Conservation (phyloP, 176 grass and related monocot species). For the Alloteropsis semialata region DNA sequence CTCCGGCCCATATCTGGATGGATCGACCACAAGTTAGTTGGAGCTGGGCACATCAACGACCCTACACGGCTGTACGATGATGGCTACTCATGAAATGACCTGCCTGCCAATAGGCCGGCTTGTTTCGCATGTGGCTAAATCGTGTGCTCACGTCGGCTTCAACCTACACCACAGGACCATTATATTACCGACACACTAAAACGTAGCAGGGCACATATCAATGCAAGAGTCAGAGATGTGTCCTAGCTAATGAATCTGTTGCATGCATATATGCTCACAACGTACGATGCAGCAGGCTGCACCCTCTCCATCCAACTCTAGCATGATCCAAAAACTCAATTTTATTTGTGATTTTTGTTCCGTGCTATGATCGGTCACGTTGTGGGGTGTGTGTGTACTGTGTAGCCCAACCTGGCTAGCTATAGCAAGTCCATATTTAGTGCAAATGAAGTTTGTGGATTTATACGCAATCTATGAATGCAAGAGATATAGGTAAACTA, state of each 20-base stretch:
- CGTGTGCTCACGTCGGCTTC: background rate
- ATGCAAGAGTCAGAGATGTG: too few species aligned
- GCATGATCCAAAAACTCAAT: background rate
- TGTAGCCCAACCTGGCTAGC: background rate
- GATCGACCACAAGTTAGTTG: constrained; percentile 12
- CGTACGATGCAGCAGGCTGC: too few species aligned
- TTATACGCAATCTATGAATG: too few species aligned
- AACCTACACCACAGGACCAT: too few species aligned
- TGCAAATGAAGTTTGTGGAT: too few species aligned
- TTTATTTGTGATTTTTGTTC: background rate
- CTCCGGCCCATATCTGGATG: background rate
- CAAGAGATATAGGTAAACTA: too few species aligned
- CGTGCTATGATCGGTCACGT: background rate
- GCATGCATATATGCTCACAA: background rate
- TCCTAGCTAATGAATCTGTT: background rate
- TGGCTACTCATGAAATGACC: constrained; percentile 24
- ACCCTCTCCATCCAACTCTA: too few species aligned
- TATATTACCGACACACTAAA: background rate
- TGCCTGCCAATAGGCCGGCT: background rate
- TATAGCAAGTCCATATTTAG: too few species aligned
- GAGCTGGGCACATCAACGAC: constrained; percentile 11
- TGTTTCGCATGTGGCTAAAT: background rate
- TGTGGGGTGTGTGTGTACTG: too few species aligned
- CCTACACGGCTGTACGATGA: constrained; percentile 26
- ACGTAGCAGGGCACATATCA: background rate